phyloP scores from a whole-genome alignment of 2,329 filamentous ascomycete genomes.

The Lecanicillium sp. region DNA sequence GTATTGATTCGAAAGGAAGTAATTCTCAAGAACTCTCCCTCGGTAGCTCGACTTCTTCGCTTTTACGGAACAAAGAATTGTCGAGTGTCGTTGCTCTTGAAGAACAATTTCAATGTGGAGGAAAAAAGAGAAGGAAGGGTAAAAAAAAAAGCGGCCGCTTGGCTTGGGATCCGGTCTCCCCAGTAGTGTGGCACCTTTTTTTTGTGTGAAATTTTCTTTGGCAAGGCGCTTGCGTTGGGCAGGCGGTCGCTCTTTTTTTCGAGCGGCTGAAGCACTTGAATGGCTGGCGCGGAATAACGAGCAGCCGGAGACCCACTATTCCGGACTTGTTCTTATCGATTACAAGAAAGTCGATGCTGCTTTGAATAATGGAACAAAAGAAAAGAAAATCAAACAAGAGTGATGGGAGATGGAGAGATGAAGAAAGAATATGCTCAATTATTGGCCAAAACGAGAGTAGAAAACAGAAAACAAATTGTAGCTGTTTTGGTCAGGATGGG shows the following conservation, averaged over 20 bases:
- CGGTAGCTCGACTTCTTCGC: neutral
- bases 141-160: neutral
- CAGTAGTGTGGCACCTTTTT: slow-evolving; percentile 21
- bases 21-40: neutral
- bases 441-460: too few species aligned
- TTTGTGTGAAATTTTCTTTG: slow-evolving; percentile 27
- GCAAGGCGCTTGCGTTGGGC: neutral
- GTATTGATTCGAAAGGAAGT: neutral
- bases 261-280: slow-evolving; percentile 11
- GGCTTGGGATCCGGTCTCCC: neutral
- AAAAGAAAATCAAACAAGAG: slow-evolving; percentile 7
- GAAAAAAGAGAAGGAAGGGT: neutral
- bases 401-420: neutral
- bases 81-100: too few species aligned
- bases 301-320: slow-evolving; percentile 3
- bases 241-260: slow-evolving; percentile 8
- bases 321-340: too few species aligned
- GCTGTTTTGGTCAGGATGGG: too few species aligned
- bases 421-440: too few species aligned
- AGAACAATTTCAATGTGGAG: neutral
- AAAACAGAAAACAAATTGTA: too few species aligned
- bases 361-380: neutral
- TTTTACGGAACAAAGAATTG: too few species aligned
- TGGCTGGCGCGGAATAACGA: slow-evolving; percentile 17
- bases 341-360: too few species aligned